Percentiles rank a stretch among this genome's conserved stretches.
These are phyloP conservation scores for Fraxinus angustifolia DNA, from an alignment of 305 asterid species.

Conservation along the genomic window DNA sequence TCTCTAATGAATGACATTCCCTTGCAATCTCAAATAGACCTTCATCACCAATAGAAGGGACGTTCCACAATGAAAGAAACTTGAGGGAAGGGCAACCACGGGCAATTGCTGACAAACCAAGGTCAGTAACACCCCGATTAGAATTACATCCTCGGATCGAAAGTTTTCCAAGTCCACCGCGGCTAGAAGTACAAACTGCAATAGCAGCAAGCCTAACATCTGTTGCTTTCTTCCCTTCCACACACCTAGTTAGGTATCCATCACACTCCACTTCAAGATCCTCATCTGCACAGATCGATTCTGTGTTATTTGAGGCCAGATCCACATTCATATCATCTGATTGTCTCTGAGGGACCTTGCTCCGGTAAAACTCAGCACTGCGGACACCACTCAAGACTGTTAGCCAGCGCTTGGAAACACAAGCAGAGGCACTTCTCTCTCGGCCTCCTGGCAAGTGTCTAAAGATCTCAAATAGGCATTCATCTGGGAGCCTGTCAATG, in stretches of 20 bases:
- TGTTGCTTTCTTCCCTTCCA: slow-evolving; percentile 89
- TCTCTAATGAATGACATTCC: slow-evolving; percentile 68
- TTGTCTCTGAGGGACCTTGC: background rate
- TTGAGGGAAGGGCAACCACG: slow-evolving; percentile 84
- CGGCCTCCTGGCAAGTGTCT: slow-evolving; percentile 58
- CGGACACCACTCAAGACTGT: slow-evolving; percentile 52
- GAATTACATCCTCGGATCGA: slow-evolving; percentile 62
- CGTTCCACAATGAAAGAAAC: slow-evolving; percentile 74
- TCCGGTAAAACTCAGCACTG: slow-evolving; percentile 47
- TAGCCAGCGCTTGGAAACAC: slow-evolving; percentile 89
- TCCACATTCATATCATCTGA: background rate
- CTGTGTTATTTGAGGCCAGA: slow-evolving; percentile 16
- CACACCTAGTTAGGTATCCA: slow-evolving; percentile 72
- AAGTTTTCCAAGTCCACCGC: slow-evolving; percentile 91
- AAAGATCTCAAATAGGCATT: slow-evolving; percentile 82
- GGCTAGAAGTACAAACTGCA: slow-evolving; percentile 77
- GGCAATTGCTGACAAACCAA: slow-evolving; percentile 68
- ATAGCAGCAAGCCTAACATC: slow-evolving; percentile 82
- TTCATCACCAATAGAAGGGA: slow-evolving; percentile 64
- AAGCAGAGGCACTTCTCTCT: slow-evolving; percentile 66
- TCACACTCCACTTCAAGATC: slow-evolving; percentile 59
- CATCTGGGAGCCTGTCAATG: slow-evolving; percentile 72
- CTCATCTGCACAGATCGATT: slow-evolving; percentile 36
- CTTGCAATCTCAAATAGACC: slow-evolving; percentile 73
- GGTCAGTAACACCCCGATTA: slow-evolving; percentile 50